phyloP scores from a whole-genome alignment of 2,329 filamentous ascomycete species.

The Scytalidium lignicola region DNA sequence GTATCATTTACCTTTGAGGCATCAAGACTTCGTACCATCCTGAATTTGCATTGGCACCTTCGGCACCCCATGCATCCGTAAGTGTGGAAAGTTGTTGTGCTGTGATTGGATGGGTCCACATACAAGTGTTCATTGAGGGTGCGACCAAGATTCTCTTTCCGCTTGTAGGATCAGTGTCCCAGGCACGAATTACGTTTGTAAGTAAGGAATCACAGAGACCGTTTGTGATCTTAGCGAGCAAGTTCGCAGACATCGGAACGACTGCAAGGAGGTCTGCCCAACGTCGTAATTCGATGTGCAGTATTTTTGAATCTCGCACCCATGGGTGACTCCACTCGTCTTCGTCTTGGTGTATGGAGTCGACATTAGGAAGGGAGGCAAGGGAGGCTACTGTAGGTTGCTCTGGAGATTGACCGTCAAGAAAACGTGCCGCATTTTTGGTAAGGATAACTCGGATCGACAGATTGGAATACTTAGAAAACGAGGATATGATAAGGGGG shows the following conservation, averaged over 20 bases:
- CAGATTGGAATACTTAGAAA: conserved; percentile 48
- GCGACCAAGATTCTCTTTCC: conserved; percentile 65
- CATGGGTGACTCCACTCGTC: conserved; percentile 81
- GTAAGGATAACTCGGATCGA: conserved; percentile 86
- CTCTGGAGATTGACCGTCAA: conserved; percentile 69
- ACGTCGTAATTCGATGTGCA: conserved; percentile 87
- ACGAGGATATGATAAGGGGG: conserved; percentile 56
- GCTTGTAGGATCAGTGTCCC: too few relatives aligned
- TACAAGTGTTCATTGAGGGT: conserved; percentile 77
- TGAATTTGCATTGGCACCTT: conserved; percentile 22
- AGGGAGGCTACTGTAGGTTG: conserved; percentile 66
- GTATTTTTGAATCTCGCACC: conserved; percentile 70
- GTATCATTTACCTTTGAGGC: conserved; percentile 66
- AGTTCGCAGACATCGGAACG: conserved; percentile 78
- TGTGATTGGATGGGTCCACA: conserved; percentile 86
- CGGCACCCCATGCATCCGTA: conserved; percentile 62
- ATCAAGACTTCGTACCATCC: neutral
- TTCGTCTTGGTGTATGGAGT: conserved; percentile 75
- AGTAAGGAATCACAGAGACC: conserved; percentile 77
- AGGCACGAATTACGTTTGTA: conserved; percentile 71
- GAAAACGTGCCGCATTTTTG: conserved; percentile 66
- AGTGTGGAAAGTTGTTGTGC: conserved; percentile 67
- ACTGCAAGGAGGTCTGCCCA: too few relatives aligned
- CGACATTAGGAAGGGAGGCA: conserved; percentile 61
- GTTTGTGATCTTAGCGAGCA: conserved; percentile 74